phyloP scores from a whole-genome alignment of 441 rosid species.

The Pelargonium fulgidum region DNA sequence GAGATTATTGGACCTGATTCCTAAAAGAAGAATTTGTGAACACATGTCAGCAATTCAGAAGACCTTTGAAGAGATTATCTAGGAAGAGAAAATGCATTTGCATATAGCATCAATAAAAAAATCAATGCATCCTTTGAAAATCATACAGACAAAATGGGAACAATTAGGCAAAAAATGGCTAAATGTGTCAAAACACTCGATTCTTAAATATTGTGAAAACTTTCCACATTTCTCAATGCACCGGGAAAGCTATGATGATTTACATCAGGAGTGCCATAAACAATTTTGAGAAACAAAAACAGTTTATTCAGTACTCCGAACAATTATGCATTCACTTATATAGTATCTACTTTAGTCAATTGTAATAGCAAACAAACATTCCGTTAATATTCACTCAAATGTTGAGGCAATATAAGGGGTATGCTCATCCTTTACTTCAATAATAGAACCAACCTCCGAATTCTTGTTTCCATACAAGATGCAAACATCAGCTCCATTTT shows the following conservation, averaged over 20 bases:
- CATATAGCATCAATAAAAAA: background rate
- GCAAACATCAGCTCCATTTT: constrained; percentile 57
- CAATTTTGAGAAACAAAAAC: background rate
- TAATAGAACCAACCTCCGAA: constrained; percentile 41
- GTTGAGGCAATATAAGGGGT: background rate
- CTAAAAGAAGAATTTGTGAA: constrained; percentile 29
- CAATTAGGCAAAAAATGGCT: background rate
- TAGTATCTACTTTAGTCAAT: background rate
- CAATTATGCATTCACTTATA: background rate
- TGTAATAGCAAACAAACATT: background rate
- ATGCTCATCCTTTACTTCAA: background rate
- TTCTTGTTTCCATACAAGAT: constrained; percentile 45
- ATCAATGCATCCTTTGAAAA: background rate
- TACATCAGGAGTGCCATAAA: constrained; percentile 2
- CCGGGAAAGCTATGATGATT: background rate
- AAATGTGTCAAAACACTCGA: background rate
- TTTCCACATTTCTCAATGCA: background rate
- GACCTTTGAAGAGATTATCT: background rate
- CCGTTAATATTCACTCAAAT: background rate
- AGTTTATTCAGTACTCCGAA: background rate
- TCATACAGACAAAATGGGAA: background rate
- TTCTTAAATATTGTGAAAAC: background rate
- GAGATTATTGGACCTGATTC: constrained; percentile 59
- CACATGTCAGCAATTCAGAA: constrained; percentile 16
- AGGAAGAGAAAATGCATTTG: background rate